These are phyloP conservation scores for Sutorius eximius DNA, from an alignment of 1,284 basidiomycete species.

Conservation along the genomic window DNA sequence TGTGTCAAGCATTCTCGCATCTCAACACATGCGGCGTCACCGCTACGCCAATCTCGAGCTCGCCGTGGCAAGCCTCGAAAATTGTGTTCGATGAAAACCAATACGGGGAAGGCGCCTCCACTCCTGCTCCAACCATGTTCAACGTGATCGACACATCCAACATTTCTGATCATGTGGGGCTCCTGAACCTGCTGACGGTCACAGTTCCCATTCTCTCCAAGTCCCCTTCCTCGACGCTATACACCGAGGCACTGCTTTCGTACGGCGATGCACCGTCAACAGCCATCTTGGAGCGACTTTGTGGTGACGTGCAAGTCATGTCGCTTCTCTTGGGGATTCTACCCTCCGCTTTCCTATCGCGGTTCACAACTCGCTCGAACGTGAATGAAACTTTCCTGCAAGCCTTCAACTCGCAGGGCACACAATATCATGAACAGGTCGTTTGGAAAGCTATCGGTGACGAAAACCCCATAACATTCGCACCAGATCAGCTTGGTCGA, in stretches of 20 bases:
- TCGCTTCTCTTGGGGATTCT: slow-evolving; percentile 43
- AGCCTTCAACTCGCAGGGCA: not conserved
- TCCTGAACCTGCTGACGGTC: slow-evolving; percentile 50
- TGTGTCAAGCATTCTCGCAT: slow-evolving; percentile 32
- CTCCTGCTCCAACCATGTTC: slow-evolving; percentile 42
- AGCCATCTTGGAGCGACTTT: slow-evolving; percentile 38
- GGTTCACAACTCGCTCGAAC: slow-evolving; percentile 44
- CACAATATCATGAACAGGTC: slow-evolving; percentile 43
- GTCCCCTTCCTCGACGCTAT: slow-evolving; percentile 35
- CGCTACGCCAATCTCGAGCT: slow-evolving; percentile 32
- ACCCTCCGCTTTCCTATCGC: slow-evolving; percentile 43
- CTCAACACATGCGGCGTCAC: slow-evolving; percentile 19
- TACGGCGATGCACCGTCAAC: slow-evolving; percentile 27
- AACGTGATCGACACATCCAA: slow-evolving; percentile 58
- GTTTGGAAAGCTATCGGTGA: slow-evolving; percentile 42
- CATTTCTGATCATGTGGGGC: slow-evolving; percentile 48
- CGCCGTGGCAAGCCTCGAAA: slow-evolving; percentile 38
- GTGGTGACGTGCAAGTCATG: slow-evolving; percentile 41
- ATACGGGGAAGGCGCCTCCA: slow-evolving; percentile 28
- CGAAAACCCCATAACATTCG: slow-evolving; percentile 26
- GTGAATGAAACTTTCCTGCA: slow-evolving; percentile 40
- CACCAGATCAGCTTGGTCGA: slow-evolving; percentile 37
- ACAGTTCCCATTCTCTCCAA: slow-evolving; percentile 39
- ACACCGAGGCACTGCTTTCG: slow-evolving; percentile 45
- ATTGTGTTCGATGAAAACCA: slow-evolving; percentile 38